Evolutionary conservation across 1,139 yeast genomes (phyloP), one percentile per base, ranked within the genome.

Genomic region (Geotrichum reessii): DNA sequence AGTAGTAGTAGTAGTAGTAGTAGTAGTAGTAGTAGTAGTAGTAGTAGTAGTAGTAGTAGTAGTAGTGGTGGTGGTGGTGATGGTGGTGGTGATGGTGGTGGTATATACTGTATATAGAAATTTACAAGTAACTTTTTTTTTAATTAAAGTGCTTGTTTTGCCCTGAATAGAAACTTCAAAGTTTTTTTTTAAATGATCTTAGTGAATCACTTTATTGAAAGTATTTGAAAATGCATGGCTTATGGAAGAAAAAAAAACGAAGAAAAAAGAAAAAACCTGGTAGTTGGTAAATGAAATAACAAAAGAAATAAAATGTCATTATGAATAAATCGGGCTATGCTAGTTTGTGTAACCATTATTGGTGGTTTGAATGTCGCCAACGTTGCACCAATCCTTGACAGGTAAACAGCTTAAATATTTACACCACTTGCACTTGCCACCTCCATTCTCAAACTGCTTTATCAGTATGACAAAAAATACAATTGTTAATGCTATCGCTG

Each of bases 321-420:
- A n/a, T n/a, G n/a, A 17, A 9, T 14, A 6, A 33, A 6, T 33
- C 6, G n/a, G n/a, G 40, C n/a, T 11, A 33, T 33, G 17, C 40
- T 33, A 33, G 17, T 12, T 33, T 14, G n/a, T 12, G n/a, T 33
- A 33, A 1, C 40, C 40, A 33, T 12, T 33, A 17, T 33, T 6
- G n/a, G 64, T 51, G 12, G 71, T 67, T 2, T 69, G 60, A 50
- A 84, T 75, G 55, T 79, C 74, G 4, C 89, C 89, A 51, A 73
- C 71, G 55, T 84, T 85, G 70, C 92, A 86, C 92, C 92, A 86
- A 19, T 83, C 85, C 61, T 82, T 78, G 9, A 86, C 87, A 0
- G 92, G 92, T 25, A 86, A 70, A 67, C 92, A 86, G 64, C 83
- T 83, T 64, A 86, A 76, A 67, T 86, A 85, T 69, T 84, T 84